Evolutionary conservation across 2,329 filamentous ascomycete genomes (phyloP).

Genomic region (Lasiodiplodia hormozganensis): DNA sequence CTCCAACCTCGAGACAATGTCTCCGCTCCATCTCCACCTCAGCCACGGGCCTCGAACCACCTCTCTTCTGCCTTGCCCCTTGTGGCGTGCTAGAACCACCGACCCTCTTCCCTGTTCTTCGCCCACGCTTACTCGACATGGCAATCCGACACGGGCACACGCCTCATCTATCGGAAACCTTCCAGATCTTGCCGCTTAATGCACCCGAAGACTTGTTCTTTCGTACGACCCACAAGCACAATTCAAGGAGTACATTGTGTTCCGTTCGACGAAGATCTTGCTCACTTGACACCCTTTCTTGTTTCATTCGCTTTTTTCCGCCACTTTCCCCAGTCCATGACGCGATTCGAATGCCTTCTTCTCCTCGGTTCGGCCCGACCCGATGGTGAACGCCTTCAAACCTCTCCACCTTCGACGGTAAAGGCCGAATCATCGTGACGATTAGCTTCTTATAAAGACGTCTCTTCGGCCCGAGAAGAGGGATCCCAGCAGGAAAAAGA

Average conservation of each 20-base stretch:
- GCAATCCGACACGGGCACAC: not conserved
- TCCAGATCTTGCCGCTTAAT: slow-evolving; percentile 4
- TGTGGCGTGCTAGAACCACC: not conserved
- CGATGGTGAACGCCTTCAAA: not conserved
- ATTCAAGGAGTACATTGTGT: slow-evolving; percentile 3
- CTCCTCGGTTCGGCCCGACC: slow-evolving; percentile 15
- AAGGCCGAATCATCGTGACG: not conserved
- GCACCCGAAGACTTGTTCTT: not conserved
- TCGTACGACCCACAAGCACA: not conserved
- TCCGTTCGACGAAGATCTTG: not conserved
- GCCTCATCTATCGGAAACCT: slow-evolving; percentile 10
- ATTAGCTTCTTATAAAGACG: no score
- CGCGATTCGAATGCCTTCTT: not conserved
- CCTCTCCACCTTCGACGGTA: not conserved
- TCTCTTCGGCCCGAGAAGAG: not conserved
- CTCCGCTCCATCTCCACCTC: not conserved
- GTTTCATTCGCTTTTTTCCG: not conserved
- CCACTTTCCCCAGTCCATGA: not conserved
- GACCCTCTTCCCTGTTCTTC: not conserved
- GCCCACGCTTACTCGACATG: not conserved
- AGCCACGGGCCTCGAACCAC: not conserved
- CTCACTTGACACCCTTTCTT: not conserved
- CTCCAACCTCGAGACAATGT: not conserved
- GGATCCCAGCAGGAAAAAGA: not conserved
- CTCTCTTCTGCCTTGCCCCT: not conserved